Evolutionary conservation across 2,329 filamentous ascomycete species (phyloP), one percentile per base, ranked within the genome.

Genomic region (Ascochyta clinopodiicola): DNA sequence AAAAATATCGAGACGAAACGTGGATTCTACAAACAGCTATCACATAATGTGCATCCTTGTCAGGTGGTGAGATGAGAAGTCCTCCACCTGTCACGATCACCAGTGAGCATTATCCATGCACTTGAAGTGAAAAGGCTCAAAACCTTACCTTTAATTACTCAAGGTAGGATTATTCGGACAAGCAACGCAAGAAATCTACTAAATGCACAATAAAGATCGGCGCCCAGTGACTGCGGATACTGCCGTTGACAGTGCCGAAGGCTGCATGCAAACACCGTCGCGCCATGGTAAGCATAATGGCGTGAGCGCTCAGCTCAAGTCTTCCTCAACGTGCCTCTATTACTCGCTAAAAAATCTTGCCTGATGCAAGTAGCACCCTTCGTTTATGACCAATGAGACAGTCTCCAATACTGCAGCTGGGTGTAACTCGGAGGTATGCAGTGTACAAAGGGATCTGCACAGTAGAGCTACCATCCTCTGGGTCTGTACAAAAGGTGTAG

Each of bases 141-240:
- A 42, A 42, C 15, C 4, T 42, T 27, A 19, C 29, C 7, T 8
- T 13, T 10, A 24, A n/a, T 24, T 42, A 15, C 15, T 29, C 17
- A 6, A 17, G 0, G 36, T 21, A 3, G 10, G 2, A 22, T 21
- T 19, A 22, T 21, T 19, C 2, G n/a, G 32, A 17, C 32, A 17
- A 35, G 9, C 32, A 9, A 35, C 6, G 15, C 15, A 31, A 13
- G 12, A 12, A 15, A 17, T 10, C 6, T 43, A 32, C 25, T 17
- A 43, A 31, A 12, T 32, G 40, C n/a, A 21, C 6, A 9, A 38
- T 2, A 32, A 10, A n/a, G 37, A 46, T 46, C 43, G 29, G 22
- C 37, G 31, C 17, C 21, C 10, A 35, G 10, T 44, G 38, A 39
- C 51, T 27, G 39, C 44, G 51, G 51, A 39, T 39, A 25, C 32